Evolutionary conservation across 495 filamentous ascomycete species (phyloP), one percentile per base, ranked within the genome.

Genomic region (Tuber umbilicatum): DNA sequence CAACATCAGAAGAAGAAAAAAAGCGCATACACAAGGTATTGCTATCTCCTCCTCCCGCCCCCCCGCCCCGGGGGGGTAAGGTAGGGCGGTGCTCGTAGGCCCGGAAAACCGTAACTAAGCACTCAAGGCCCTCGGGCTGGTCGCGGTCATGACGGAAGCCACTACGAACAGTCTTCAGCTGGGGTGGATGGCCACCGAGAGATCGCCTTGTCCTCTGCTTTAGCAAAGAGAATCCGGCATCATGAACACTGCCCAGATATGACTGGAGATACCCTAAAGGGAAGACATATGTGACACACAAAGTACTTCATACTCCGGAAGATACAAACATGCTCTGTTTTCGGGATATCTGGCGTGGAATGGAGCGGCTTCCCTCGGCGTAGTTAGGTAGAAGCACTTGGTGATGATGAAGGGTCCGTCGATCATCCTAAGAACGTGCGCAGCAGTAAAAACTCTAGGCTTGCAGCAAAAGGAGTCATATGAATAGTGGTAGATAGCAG

Each of bases 391-490:
- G 75, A 76, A 76, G 71, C 21, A 45, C 47, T 41, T 27, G 68
- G 70, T 69, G 39, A 40, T 37, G 70, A 41, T 74, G 64, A 50
- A 76, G 78, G 68, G 77, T 43, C 23, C 41, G 37, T 70, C 45
- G 72, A 47, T 70, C 71, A 75, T 39, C 72, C 76, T 70, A 50
- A 60, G 77, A 72, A 37, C 64, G 38, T 78, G 69, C 60, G 60
- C 75, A 74, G 55, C 1, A 77, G 60, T 74, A 78, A 70, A 70
- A 67, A 64, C 64, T 71, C 72, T 72, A 78, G 50, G 75, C 75
- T 73, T 69, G 74, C 72, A 76, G 73, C 35, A 42, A 31, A 78
- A 68, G 76, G 55, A 79, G 77, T 79, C 77, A 79, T 74, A 23
- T 55, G 70, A 19, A 67, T 72, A 27, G 42, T 70, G 72, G 60